Percentiles rank a stretch among this genome's conserved stretches.
These are phyloP conservation scores for Populus hybrid DNA, from an alignment of 441 rosid species.

Conservation along the genomic window DNA sequence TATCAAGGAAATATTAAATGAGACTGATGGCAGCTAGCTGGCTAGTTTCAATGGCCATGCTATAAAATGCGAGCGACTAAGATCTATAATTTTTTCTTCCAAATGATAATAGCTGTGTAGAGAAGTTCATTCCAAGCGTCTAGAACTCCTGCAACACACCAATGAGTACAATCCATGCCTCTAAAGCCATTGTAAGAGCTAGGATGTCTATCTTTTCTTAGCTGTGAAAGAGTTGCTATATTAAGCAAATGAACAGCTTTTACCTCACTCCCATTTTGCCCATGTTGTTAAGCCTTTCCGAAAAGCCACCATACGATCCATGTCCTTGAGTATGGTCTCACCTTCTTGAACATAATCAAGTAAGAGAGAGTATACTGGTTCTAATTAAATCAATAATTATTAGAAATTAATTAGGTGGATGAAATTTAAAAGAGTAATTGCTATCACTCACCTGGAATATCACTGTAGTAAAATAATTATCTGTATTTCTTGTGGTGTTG, in stretches of 20 bases:
- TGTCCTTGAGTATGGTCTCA: conserved; percentile 40
- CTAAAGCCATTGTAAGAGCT: conserved; percentile 9
- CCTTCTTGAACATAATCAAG: conserved; percentile 73
- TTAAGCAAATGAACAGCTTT: conserved; percentile 70
- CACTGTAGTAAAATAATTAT: conserved; percentile 20
- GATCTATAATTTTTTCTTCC: background rate
- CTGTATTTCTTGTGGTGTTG: conserved; percentile 18
- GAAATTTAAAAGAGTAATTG: conserved; percentile 25
- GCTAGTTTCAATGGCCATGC: background rate
- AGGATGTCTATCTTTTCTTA: conserved; percentile 88
- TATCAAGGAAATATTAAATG: too few relatives aligned
- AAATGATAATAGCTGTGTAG: conserved; percentile 27
- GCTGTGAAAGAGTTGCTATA: conserved; percentile 62
- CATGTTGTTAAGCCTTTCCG: conserved; percentile 67
- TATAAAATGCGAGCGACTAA: background rate
- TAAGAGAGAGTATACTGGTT: too few relatives aligned
- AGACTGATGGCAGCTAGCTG: background rate
- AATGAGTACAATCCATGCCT: background rate
- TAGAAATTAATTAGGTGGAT: too few relatives aligned
- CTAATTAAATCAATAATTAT: too few relatives aligned
- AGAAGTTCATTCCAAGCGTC: background rate
- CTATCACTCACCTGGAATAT: conserved; percentile 38
- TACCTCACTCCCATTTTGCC: conserved; percentile 53
- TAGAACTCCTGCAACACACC: background rate
- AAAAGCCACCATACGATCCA: conserved; percentile 77